phyloP scores from a whole-genome alignment of 83 land plant genomes.

The Diphasiastrum complanatum region DNA sequence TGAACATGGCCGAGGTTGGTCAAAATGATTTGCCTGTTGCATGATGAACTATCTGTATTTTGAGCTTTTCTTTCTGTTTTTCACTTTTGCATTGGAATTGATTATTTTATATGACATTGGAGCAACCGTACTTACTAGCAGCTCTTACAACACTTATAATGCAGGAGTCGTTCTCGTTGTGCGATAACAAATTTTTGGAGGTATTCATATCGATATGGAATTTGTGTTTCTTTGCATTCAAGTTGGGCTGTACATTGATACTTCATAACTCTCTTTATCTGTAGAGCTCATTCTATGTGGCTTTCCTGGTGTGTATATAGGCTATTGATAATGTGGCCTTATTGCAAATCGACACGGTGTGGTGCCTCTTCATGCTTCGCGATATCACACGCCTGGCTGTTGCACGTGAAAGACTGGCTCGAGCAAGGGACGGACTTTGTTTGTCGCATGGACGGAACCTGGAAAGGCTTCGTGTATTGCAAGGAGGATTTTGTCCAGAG shows the following conservation, averaged over 20 bases:
- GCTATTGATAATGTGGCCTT: slow-evolving; percentile 77
- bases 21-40: neutral
- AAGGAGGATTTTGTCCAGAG: slow-evolving; percentile 70
- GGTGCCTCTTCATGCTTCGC: slow-evolving; percentile 90
- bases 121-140: neutral
- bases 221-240: neutral
- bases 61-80: neutral
- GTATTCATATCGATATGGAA: slow-evolving; percentile 27
- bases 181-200: slow-evolving; percentile 70
- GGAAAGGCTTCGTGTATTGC: slow-evolving; percentile 60
- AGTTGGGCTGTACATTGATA: neutral
- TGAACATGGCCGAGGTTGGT: slow-evolving; percentile 78
- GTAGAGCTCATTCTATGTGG: neutral
- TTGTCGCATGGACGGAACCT: slow-evolving; percentile 66
- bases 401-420: slow-evolving; percentile 65
- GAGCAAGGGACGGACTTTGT: slow-evolving; percentile 75
- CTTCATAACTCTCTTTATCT: neutral
- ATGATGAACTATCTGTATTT: neutral
- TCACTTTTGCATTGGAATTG: neutral
- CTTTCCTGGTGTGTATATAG: slow-evolving; percentile 23
- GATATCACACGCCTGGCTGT: slow-evolving; percentile 71
- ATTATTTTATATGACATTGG: neutral
- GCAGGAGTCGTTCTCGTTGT: slow-evolving; percentile 82
- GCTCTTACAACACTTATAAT: slow-evolving; percentile 5
- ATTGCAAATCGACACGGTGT: slow-evolving; percentile 87